A percentile compares a stretch with the other conserved stretches of the same genome.
phyloP scores from a whole-genome alignment of 140 eudicot species.

The Ambrosia hybrid region DNA sequence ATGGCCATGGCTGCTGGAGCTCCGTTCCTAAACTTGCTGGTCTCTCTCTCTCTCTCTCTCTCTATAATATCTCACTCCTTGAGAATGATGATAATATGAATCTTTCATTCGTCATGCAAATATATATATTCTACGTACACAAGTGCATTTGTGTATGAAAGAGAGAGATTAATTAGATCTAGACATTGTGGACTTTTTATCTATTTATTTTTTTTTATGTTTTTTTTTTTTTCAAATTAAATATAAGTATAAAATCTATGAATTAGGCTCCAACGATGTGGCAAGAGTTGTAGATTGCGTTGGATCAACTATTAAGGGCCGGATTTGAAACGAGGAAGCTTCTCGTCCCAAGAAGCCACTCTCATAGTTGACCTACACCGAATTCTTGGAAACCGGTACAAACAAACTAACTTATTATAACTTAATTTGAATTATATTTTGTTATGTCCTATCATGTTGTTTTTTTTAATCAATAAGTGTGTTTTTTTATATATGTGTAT shows the following conservation, averaged over 20 bases:
- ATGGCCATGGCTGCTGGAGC: slow-evolving; percentile 96
- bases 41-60: slow-evolving; percentile 34
- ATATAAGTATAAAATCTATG: not conserved
- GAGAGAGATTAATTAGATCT: not conserved
- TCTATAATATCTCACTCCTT: too few species aligned
- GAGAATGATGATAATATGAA: too few species aligned
- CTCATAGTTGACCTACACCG: slow-evolving; percentile 77
- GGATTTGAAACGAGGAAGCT: slow-evolving; percentile 78
- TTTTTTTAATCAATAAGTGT: not conserved
- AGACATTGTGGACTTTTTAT: not conserved
- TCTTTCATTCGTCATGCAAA: slow-evolving; percentile 23
- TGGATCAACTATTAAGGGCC: slow-evolving; percentile 89
- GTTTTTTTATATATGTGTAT: not conserved
- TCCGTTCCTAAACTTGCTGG: slow-evolving; percentile 89
- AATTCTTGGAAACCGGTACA: slow-evolving; percentile 75
- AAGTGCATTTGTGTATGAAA: slow-evolving; percentile 2
- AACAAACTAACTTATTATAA: not conserved
- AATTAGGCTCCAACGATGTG: slow-evolving; percentile 42
- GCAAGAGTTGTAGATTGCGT: slow-evolving; percentile 57
- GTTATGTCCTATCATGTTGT: not conserved
- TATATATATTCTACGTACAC: not conserved
- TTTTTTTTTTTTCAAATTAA: not conserved
- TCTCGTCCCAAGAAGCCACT: slow-evolving; percentile 71
- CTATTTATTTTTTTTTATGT: not conserved
- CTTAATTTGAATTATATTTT: not conserved